Base-by-base conservation (phyloP, 176 grass and related monocot species). In the Triticum urartu region DNA sequence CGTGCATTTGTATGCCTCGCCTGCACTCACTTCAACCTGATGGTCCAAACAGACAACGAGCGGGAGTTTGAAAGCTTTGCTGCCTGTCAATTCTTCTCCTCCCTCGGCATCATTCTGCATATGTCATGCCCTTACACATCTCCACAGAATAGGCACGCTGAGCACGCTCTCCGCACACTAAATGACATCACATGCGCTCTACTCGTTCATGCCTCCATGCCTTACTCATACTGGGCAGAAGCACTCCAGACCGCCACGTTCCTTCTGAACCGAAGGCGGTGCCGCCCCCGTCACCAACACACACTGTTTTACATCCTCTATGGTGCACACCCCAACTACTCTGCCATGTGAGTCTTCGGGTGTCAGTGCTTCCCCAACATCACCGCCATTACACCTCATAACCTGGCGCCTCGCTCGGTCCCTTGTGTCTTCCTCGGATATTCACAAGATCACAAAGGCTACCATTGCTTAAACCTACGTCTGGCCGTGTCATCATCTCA, bases 401-500 rank as follows among this genome's bases (percentile, higher is more conserved):
- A 78, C 0, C 30, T 60, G 0, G 14, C 50, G 0, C 33, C 33
- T 5, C 33, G 33, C 33, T 34, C 40, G 0, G 1, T 47, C 1
- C 4, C 40, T 0, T 47, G 71, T 11, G 21, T 74, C 0, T 15
- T 74, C 5, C 3, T 74, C 2, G 71, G 71, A 1, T 48, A 74
- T 4, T n/a, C 71, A 1, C 3, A 10, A 0, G n/a, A 74, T 8
- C 42, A 9, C 2, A 74, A 74, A 4, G 71, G 71, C 10, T 74
- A 45, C 4, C 4, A 11, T 0, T 74, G 40, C 39, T 26, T 14
- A 6, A 40, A 48, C 25, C 71, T 3, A 0, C 11, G 1, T 6
- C 40, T 0, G 10, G n/a, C 1, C 40, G n/a, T 0, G 21, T 74
- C 0, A 8, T 15, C 0, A 26, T 22, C 1, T 74, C n/a, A 0